A percentile compares a stretch with the other conserved stretches of the same genome.
These are phyloP conservation scores for Aspergillus hortae DNA, from an alignment of 2,329 filamentous ascomycete genomes.

Conservation along the genomic window DNA sequence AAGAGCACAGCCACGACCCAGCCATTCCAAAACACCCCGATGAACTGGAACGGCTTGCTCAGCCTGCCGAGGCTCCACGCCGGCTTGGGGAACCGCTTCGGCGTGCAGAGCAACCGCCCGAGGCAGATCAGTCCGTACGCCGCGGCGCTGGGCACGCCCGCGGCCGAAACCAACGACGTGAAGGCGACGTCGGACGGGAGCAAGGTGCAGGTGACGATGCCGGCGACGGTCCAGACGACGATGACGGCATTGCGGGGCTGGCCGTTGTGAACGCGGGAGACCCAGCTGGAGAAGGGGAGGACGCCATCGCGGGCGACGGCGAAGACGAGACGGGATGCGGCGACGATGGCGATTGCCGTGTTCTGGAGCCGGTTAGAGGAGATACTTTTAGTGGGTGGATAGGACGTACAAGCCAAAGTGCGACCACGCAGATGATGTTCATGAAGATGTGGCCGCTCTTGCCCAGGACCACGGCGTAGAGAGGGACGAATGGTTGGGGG, in stretches of 20 bases:
- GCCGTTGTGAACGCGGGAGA: slow-evolving; percentile 52
- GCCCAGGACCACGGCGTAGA: slow-evolving; percentile 57
- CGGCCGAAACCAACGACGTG: slow-evolving; percentile 52
- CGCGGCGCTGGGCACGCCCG: slow-evolving; percentile 51
- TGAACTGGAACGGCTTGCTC: slow-evolving; percentile 48
- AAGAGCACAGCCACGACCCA: slow-evolving; percentile 50
- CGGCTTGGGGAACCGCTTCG: slow-evolving; percentile 46
- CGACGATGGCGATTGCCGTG: slow-evolving; percentile 57
- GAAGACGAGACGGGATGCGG: slow-evolving; percentile 60
- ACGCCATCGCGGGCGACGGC: slow-evolving; percentile 61
- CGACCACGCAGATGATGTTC: slow-evolving; percentile 55
- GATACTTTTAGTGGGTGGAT: too few species aligned
- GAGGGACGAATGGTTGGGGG: slow-evolving; percentile 56
- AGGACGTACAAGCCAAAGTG: slow-evolving; percentile 49
- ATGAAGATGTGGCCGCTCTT: slow-evolving; percentile 58
- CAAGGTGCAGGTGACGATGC: slow-evolving; percentile 57
- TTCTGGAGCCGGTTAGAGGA: slow-evolving; percentile 36
- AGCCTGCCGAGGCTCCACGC: slow-evolving; percentile 45
- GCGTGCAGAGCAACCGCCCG: slow-evolving; percentile 47
- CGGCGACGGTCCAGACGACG: slow-evolving; percentile 54
- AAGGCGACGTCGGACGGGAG: slow-evolving; percentile 54
- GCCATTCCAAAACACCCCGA: slow-evolving; percentile 48
- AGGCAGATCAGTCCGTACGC: slow-evolving; percentile 53
- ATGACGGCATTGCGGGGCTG: slow-evolving; percentile 60
- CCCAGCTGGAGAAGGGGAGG: slow-evolving; percentile 57